A percentile compares a stretch with the other conserved stretches of the same genome.
Conservation (phyloP, 139 green algal genomes). For the Raphidocelis subcapitata region DNA sequence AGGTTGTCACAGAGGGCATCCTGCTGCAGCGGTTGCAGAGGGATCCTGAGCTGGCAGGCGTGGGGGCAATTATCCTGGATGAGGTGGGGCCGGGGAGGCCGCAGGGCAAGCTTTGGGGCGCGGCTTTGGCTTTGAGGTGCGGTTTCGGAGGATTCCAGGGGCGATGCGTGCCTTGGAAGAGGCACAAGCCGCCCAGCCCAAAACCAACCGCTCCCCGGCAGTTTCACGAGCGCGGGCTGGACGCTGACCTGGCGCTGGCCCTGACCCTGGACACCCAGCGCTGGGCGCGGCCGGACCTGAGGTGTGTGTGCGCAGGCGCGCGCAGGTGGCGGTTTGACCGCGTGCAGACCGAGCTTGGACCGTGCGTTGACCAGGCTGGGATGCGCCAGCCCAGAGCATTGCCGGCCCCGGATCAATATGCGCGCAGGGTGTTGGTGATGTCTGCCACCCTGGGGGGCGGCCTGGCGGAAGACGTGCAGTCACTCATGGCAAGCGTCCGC, state of each 20-base stretch:
- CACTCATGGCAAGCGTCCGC: constrained; percentile 47
- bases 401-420: no score
- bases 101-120: background rate
- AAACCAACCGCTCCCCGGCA: constrained; percentile 29
- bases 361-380: no score
- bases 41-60: constrained; percentile 49
- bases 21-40: constrained; percentile 51
- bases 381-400: no score
- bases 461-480: constrained; percentile 38
- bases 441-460: constrained; percentile 63
- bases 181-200: no score
- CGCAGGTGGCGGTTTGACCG: no score
- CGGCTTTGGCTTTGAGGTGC: no score
- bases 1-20: constrained; percentile 68
- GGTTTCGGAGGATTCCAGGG: no score
- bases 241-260: constrained; percentile 59
- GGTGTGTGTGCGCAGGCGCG: background rate
- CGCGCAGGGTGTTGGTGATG: constrained; percentile 68
- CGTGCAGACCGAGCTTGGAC: background rate
- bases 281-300: constrained; percentile 33
- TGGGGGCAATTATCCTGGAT: constrained; percentile 41
- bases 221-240: constrained; percentile 69
- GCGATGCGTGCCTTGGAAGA: no score
- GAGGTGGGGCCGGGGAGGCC: constrained; percentile 3
- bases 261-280: constrained; percentile 49